Evolutionary conservation across 2,329 filamentous ascomycete genomes (phyloP).

Genomic region (Aspergillus japonicus): DNA sequence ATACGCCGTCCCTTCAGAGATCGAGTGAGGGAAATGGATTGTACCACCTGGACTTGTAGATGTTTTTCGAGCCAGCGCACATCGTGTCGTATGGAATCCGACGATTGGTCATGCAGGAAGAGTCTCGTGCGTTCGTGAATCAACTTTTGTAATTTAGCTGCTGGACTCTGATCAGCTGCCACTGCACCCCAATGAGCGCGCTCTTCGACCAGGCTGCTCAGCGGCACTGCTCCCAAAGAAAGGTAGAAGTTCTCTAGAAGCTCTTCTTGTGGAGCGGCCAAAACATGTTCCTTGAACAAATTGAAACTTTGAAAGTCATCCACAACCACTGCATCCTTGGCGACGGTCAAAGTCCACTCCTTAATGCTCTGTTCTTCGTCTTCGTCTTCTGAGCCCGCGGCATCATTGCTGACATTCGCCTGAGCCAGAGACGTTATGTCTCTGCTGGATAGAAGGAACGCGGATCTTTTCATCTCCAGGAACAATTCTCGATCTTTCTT

Average conservation of each 20-base stretch:
- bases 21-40: constrained; percentile 72
- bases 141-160: constrained; percentile 69
- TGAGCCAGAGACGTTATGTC: constrained; percentile 55
- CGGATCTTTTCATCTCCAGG: constrained; percentile 69
- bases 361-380: constrained; percentile 67
- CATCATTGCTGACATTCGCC: constrained; percentile 18
- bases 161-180: constrained; percentile 66
- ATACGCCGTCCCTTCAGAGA: constrained; percentile 70
- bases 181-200: constrained; percentile 69
- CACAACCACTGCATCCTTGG: constrained; percentile 71
- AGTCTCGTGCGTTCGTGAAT: constrained; percentile 85
- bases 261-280: constrained; percentile 90
- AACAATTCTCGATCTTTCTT: constrained; percentile 78
- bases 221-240: constrained; percentile 71
- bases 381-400: constrained; percentile 40
- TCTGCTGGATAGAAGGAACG: constrained; percentile 80
- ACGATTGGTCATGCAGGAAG: constrained; percentile 80
- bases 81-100: constrained; percentile 80
- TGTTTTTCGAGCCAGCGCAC: constrained; percentile 88
- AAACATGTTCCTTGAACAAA: constrained; percentile 78
- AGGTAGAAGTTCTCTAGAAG: constrained; percentile 79
- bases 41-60: constrained; percentile 73
- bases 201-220: constrained; percentile 77
- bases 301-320: constrained; percentile 89
- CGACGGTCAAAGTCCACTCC: constrained; percentile 74